Percentiles rank a stretch among this genome's conserved stretches.
Conservation (phyloP, 768 basidiomycete species). For the Harrya chromipes region DNA sequence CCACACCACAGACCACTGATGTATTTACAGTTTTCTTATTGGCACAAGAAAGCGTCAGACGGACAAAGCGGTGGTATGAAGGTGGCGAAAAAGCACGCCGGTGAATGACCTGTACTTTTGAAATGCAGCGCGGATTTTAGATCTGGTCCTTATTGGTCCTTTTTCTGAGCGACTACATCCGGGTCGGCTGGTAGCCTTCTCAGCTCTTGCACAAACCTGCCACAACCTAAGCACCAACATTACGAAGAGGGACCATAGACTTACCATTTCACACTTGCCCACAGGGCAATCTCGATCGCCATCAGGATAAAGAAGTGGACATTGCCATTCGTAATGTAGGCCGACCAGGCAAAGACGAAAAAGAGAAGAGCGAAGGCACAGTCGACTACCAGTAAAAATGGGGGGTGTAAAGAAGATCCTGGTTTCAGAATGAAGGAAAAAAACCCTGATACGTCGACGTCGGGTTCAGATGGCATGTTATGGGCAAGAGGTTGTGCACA, state of each 20-base stretch:
- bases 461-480: conserved; percentile 22
- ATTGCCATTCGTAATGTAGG: conserved; percentile 60
- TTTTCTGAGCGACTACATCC: conserved; percentile 20
- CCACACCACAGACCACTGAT: conserved; percentile 6
- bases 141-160: conserved; percentile 19
- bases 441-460: conserved; percentile 30
- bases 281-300: conserved; percentile 61
- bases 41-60: conserved; percentile 78
- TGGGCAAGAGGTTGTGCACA: not conserved
- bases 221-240: conserved; percentile 11
- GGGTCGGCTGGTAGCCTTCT: conserved; percentile 32
- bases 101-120: conserved; percentile 26
- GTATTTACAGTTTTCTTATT: conserved; percentile 67
- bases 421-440: conserved; percentile 62
- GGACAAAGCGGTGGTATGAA: conserved; percentile 85
- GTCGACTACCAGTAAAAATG: conserved; percentile 63
- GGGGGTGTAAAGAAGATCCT: conserved; percentile 73
- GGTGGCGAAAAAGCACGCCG: conserved; percentile 54
- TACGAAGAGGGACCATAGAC: conserved; percentile 16
- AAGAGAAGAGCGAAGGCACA: conserved; percentile 56
- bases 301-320: conserved; percentile 66
- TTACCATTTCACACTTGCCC: conserved; percentile 82
- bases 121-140: not conserved
- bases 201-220: conserved; percentile 69
- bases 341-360: conserved; percentile 54